Evolutionary conservation across 495 filamentous ascomycete genomes (phyloP), one percentile per base, ranked within the genome.

Genomic region (Lasiosphaeriaceae sp.): DNA sequence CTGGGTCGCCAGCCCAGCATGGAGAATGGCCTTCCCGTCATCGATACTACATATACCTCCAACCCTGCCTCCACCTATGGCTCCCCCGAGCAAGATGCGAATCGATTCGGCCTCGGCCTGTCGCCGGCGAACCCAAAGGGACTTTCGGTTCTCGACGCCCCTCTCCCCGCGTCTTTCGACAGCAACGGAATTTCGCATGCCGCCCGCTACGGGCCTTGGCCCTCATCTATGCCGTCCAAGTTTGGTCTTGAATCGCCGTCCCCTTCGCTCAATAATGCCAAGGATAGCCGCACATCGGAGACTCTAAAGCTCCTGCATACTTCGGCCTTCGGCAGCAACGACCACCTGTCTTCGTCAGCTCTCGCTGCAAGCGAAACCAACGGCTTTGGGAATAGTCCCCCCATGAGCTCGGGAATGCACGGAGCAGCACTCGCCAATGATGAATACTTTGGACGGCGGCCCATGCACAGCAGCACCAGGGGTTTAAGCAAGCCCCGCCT

Each of bases 81-180:
- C 47, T 97, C 93, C n/a, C 93, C 92, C 22, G 88, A 94, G 55
- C 89, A 94, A 46, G 79, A 82, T 26, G 52, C 73, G 16, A 73
- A 69, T 34, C 70, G 80, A 58, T 79, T 77, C 73, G 86, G 71
- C 60, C 77, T 86, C 29, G 86, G 88, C 22, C 81, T 90, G 56
- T 93, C 93, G n/a, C 90, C 92, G 21, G 80, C 69, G 71, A 83
- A 75, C 21, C 68, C 69, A 11, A 85, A 83, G 64, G 85, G 84
- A 9, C 80, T 92, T 43, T 95, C 84, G 45, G 90, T 91, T n/a
- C 81, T 97, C 19, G 94, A 98, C 77, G 95, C 92, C 7, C 90
- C 90, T 2, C 83, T 98, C 22, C 94, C 94, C 9, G 91, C 90
- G 11, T 97, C 94, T 1, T 97, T 98, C 66, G 95, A 97, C 69